phyloP scores from a whole-genome alignment of 345 rosid species.

The Euphorbia lathyris region DNA sequence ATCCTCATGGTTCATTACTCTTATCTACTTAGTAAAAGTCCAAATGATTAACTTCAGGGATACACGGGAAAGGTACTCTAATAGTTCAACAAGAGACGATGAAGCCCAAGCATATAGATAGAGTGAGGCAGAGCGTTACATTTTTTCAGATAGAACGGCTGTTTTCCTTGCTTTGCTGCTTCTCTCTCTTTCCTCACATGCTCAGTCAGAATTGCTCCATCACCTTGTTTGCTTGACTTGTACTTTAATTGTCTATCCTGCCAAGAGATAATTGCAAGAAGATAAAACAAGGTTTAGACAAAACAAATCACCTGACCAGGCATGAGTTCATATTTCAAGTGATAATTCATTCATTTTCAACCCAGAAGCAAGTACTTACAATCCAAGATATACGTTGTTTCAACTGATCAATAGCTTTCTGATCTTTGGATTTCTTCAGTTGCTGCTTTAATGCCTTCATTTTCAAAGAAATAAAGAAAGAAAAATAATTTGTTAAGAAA shows the following conservation, averaged over 20 bases:
- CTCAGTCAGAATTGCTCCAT: conserved; percentile 54
- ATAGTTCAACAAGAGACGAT: neutral
- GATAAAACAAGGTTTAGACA: neutral
- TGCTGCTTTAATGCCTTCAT: conserved; percentile 45
- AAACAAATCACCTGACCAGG: neutral
- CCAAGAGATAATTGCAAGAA: conserved; percentile 20
- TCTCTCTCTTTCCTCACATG: conserved; percentile 88
- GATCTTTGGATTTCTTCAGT: conserved; percentile 41
- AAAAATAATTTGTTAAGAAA: neutral
- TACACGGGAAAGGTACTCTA: neutral
- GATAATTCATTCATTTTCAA: neutral
- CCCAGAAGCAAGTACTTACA: conserved; percentile 42
- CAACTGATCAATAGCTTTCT: conserved; percentile 29
- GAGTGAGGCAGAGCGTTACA: conserved; percentile 35
- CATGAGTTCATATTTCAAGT: neutral
- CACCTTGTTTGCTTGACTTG: conserved; percentile 56
- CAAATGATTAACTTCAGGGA: neutral
- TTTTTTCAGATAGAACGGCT: conserved; percentile 80
- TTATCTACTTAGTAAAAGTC: neutral
- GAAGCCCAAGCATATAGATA: neutral
- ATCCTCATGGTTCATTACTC: neutral
- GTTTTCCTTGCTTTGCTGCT: conserved; percentile 82
- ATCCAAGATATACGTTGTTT: conserved; percentile 28
- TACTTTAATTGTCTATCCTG: conserved; percentile 76
- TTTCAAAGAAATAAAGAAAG: neutral